These are phyloP conservation scores for Blastocystis sp. DNA, from an alignment of 352 stramenopile genomes.

Conservation along the genomic window DNA sequence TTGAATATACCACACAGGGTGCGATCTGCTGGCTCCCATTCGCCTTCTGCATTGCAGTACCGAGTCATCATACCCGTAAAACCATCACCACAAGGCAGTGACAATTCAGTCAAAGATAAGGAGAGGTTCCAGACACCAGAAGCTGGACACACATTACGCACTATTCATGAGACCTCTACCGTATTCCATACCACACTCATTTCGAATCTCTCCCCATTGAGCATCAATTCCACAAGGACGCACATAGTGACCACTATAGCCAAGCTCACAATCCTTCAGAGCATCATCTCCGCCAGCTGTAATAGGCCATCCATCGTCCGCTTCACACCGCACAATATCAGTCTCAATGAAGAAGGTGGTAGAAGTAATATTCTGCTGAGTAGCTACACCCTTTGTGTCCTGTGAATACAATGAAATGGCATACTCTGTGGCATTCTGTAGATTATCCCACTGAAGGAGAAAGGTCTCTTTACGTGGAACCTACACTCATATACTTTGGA, in stretches of 20 bases:
- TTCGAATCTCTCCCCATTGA: slow-evolving; percentile 11
- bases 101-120: slow-evolving; percentile 26
- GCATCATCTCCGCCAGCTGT: background rate
- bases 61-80: slow-evolving; percentile 48
- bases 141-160: slow-evolving; percentile 7
- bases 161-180: background rate
- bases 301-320: background rate
- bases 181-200: slow-evolving; percentile 29
- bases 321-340: slow-evolving; percentile 15
- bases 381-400: slow-evolving; percentile 18
- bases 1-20: background rate
- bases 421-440: slow-evolving; percentile 62
- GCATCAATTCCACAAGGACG: slow-evolving; percentile 35
- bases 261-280: background rate
- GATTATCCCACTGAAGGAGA: background rate
- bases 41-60: slow-evolving; percentile 33
- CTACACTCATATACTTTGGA: background rate
- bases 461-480: slow-evolving; percentile 26
- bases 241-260: background rate
- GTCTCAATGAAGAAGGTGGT: slow-evolving; percentile 67
- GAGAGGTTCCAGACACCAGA: background rate
- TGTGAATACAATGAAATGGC: slow-evolving; percentile 47
- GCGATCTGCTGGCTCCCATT: slow-evolving; percentile 1
- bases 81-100: background rate
- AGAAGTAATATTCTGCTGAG: background rate